Evolutionary conservation across 345 rosid species (phyloP), one percentile per base, ranked within the genome.

Genomic region (Brassica juncea): DNA sequence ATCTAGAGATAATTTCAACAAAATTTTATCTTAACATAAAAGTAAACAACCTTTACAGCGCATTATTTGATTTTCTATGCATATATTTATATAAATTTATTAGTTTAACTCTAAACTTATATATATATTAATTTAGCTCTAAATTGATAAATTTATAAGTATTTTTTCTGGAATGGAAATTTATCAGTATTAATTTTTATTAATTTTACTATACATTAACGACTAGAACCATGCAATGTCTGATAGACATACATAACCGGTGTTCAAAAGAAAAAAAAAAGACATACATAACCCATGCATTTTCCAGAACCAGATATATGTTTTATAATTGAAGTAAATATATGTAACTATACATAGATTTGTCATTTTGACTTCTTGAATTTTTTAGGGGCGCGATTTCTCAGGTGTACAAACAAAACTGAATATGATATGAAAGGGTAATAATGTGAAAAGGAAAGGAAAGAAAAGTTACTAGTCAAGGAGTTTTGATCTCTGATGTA

Each of bases 401-500:
- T 16, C 2, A 10, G 52, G 4, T 34, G 55, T 10, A 23, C 23
- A 65, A 39, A 10, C 14, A 37, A 44, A 67, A 68, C 11, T 34
- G 39, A 47, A 16, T 28, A 58, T 73, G 31, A 63, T 55, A 75
- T 42, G 62, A 80, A 54, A 75, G 61, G 12, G 32, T 70, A 55
- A 75, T 75, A 39, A 80, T 70, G 68, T 64, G 80, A 80, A 68
- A 49, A 49, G 1, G 49, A 79, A 71, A 55, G 66, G 19, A 59
- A 78, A 44, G 11, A 23, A 57, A 73, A 65, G 54, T 21, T 55
- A 75, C 55, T 31, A 63, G 64, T 71, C 68, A 64, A 70, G 23
- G 44, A 70, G 79, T 44, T 67, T 16, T 63, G 44, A 73, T 34
- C 31, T 73, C 34, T 79, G 82, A 79, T 58, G 62, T 78, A 28